Percentiles rank a stretch among this genome's conserved stretches.
phyloP scores from a whole-genome alignment of 257 asterid genomes.

The Thymus quinquecostatus region DNA sequence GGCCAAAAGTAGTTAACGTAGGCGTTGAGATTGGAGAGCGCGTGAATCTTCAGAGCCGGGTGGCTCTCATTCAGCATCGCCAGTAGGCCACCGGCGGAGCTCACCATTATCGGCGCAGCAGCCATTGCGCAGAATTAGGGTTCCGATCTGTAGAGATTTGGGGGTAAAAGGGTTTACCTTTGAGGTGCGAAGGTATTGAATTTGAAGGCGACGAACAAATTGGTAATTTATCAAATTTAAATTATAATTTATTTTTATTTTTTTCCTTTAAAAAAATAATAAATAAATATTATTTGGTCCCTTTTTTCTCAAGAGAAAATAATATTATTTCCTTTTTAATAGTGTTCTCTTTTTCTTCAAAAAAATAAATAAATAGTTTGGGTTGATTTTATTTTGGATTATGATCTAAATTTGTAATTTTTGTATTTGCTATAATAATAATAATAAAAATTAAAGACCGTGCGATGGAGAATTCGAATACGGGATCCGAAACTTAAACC shows the following conservation, averaged over 20 bases:
- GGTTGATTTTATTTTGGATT: too few species aligned
- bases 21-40: conserved; percentile 78
- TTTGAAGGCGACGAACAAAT: background rate
- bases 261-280: too few species aligned
- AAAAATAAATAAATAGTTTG: too few species aligned
- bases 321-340: too few species aligned
- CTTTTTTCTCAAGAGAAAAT: too few species aligned
- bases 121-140: conserved; percentile 42
- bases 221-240: background rate
- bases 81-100: conserved; percentile 85
- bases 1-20: conserved; percentile 88
- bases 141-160: conserved; percentile 36
- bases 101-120: conserved; percentile 77
- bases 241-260: background rate
- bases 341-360: too few species aligned
- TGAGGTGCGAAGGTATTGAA: conserved; percentile 3
- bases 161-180: conserved; percentile 9
- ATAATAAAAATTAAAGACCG: too few species aligned
- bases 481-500: too few species aligned
- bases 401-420: too few species aligned
- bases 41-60: conserved; percentile 82
- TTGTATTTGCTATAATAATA: too few species aligned
- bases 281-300: too few species aligned
- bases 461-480: too few species aligned
- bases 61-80: conserved; percentile 91